Base-by-base conservation (phyloP, 1,139 yeast species). In the Pneumocystis wakefieldiae region DNA sequence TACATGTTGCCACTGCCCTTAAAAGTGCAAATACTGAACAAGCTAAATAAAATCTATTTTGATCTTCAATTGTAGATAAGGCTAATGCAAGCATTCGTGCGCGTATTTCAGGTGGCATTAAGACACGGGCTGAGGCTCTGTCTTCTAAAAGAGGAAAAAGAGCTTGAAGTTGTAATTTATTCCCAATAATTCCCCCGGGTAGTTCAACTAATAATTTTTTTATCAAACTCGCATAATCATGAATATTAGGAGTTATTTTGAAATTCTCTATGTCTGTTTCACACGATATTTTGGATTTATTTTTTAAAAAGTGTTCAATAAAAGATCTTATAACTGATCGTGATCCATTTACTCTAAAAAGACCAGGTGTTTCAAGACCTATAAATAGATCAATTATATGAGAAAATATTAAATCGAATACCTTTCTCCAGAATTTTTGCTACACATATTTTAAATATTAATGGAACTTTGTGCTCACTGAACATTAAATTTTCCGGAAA, bases 281-380 rank as follows among this genome's bases (percentile, higher is more conserved):
- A 17, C 55, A 61, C 10, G 63, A 59, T 48, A 48, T 48, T 48
- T 12, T 24, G n/a, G 55, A 48, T 24, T 48, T 48, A 15, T 48
- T 48, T 48, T 48, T 48, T 24, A 48, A 24, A 36, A 63, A 63
- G 57, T 63, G 61, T 12, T 61, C 63, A 24, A 61, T 59, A 41
- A 63, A 57, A 28, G 61, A 39, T 36, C 57, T 57, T 29, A 61
- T 55, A 15, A 61, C 61, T 17, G 59, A 61, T 38, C 48, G 59
- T 15, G 64, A 63, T 7, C 64, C 64, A 58, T 61, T 63, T 41
- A 63, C 59, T 38, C 64, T 61, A 28, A 63, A 63, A n/a, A 63
- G 59, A 8, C 64, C 64, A 1, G 64, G 64, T 19, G 58, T 61
- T 24, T 48, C 55, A 48, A 48, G 55, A 48, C 55, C 55, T 48